A percentile compares a stretch with the other conserved stretches of the same genome.
phyloP scores from a whole-genome alignment of 306 rosid genomes.

The cucumber (Cucumis sativus) region DNA sequence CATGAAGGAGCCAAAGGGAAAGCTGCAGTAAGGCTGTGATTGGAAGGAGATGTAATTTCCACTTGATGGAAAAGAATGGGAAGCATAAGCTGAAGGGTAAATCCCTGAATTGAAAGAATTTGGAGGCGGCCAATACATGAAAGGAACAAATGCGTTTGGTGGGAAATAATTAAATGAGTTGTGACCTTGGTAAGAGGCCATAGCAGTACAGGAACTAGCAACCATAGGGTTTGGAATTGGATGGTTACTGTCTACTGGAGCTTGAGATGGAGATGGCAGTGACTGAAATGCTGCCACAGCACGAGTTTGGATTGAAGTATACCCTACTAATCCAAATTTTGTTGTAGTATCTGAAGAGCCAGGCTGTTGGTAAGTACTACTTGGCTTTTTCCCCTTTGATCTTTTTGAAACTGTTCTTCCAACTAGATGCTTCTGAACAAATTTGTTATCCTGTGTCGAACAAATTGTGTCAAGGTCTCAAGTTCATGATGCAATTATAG shows the following conservation, averaged over 20 bases:
- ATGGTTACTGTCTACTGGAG: constrained; percentile 17
- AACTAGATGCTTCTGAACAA: constrained; percentile 23
- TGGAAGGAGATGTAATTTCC: constrained; percentile 39
- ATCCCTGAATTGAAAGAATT: constrained; percentile 38
- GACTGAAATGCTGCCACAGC: constrained; percentile 38
- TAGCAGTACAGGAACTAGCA: constrained; percentile 16
- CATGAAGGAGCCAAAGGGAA: constrained; percentile 17
- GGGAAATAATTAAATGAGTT: constrained; percentile 29
- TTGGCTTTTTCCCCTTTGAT: constrained; percentile 37
- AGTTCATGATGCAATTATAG: not conserved
- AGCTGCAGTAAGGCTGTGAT: constrained; percentile 36
- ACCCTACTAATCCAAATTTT: constrained; percentile 39
- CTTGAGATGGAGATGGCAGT: constrained; percentile 26
- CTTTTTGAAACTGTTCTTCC: constrained; percentile 25
- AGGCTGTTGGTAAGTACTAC: constrained; percentile 19
- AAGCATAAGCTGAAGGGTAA: constrained; percentile 40
- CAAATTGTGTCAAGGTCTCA: not conserved
- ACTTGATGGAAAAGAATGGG: constrained; percentile 36
- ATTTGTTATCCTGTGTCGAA: constrained; percentile 28
- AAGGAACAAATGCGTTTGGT: constrained; percentile 49
- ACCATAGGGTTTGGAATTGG: constrained; percentile 18
- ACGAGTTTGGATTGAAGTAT: constrained; percentile 26
- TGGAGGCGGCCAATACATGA: constrained; percentile 74
- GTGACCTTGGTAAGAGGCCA: constrained; percentile 18
- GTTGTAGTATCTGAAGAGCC: constrained; percentile 8